Evolutionary conservation across 169 alveolate genomes (phyloP).

Genomic region (Plasmodium fragile): DNA sequence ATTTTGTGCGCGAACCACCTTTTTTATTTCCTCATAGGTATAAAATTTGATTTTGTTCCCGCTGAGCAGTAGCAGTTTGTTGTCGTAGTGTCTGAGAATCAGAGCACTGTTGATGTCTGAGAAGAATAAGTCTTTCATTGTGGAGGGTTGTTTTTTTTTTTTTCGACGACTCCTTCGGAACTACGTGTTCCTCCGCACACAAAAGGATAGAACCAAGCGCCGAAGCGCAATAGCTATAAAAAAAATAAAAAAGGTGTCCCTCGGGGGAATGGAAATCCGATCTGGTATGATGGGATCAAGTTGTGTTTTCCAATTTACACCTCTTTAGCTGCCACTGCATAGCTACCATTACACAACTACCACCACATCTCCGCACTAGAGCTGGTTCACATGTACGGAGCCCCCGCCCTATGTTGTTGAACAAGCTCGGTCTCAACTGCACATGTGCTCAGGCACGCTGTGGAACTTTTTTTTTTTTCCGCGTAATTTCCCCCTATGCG

Average conservation of each 20-base stretch:
- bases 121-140: conserved; percentile 54
- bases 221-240: background rate
- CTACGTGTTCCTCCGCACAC: background rate
- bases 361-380: background rate
- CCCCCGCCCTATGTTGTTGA: background rate
- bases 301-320: background rate
- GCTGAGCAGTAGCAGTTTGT: conserved; percentile 37
- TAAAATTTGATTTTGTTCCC: conserved; percentile 70
- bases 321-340: background rate
- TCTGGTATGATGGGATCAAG: background rate
- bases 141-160: background rate
- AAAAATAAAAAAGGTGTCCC: background rate
- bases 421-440: background rate
- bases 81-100: conserved; percentile 52
- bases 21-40: conserved; percentile 33
- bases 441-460: background rate
- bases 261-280: background rate
- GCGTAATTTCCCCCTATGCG: background rate
- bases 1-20: conserved; percentile 45
- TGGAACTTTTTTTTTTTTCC: background rate
- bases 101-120: conserved; percentile 45
- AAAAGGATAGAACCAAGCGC: background rate
- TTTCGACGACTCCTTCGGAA: background rate
- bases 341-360: background rate
- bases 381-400: background rate